A percentile compares a stretch with the other conserved stretches of the same genome.
These are phyloP conservation scores for Pleodorina starrii DNA, from an alignment of 139 green algal genomes.

Conservation along the genomic window DNA sequence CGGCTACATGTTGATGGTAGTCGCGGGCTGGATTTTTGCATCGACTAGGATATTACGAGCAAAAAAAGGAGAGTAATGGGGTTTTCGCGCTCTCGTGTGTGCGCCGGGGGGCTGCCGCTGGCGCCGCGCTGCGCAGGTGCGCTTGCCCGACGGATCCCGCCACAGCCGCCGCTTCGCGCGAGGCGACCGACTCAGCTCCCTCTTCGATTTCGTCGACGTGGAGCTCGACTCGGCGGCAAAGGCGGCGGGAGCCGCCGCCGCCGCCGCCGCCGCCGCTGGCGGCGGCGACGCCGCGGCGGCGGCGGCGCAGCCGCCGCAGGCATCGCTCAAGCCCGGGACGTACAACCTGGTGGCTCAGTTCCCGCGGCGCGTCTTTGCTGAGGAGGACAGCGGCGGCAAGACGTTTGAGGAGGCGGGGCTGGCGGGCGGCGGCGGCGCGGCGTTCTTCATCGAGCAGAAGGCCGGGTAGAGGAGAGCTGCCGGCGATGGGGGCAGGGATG, in stretches of 20 bases:
- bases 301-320: neutral
- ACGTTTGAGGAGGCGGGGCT: slow-evolving; percentile 46
- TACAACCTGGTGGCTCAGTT: slow-evolving; percentile 84
- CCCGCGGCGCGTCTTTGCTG: slow-evolving; percentile 63
- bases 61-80: no score
- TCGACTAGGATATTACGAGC: no score
- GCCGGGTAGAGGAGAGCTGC: neutral
- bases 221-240: slow-evolving; percentile 38
- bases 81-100: neutral
- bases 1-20: no score
- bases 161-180: slow-evolving; percentile 73
- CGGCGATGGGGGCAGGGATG: no score
- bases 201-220: slow-evolving; percentile 90
- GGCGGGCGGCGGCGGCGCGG: slow-evolving; percentile 33
- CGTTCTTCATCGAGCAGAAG: slow-evolving; percentile 35
- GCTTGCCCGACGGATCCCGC: slow-evolving; percentile 76
- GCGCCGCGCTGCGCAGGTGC: slow-evolving; percentile 58
- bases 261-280: neutral
- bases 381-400: neutral
- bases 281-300: neutral
- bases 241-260: neutral
- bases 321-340: slow-evolving; percentile 61
- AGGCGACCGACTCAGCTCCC: slow-evolving; percentile 55
- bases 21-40: no score
- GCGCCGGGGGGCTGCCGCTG: no score